Evolutionary conservation across 805 yeast genomes (phyloP), one percentile per base, ranked within the genome.

Genomic region (Ogataea sp.): DNA sequence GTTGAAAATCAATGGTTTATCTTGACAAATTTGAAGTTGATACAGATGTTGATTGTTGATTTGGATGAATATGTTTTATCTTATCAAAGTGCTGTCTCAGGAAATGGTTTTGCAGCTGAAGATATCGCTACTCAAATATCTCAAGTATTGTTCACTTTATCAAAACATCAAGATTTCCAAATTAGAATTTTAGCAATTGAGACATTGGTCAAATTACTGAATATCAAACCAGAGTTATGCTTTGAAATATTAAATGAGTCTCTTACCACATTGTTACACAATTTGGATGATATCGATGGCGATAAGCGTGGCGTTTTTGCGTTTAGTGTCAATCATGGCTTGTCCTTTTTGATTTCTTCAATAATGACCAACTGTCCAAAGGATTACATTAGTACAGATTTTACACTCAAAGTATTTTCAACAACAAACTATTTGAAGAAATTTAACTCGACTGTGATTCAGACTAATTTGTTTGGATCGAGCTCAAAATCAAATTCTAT

Each of bases 121-220:
- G 57, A 50, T 28, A 40, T 60, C 14, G 58, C 59, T 9, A 43
- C 52, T 7, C 54, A 59, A 20, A 51, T 72, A 0, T 58, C 66
- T 26, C 39, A 48, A 1, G 56, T 55, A 17, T 43, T 74, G 2
- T 51, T 67, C 39, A 55, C 57, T 17, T 48, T 74, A 7, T 55
- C 68, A 27, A 53, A 61, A 7, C 58, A 65, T 31, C 59, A 61
- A 23, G 62, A 62, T 23, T 67, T 64, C 39, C 59, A 60, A 27
- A 50, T 70, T 6, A 62, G 80, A 41, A 56, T 68, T 5, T 55
- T 62, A 30, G 59, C 78, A 0, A 60, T 58, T 28, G 65, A 66
- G 31, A 52, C 45, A 47, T 61, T 50, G 49, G 64, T 44, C 23
- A 47, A 32, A 49, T 48, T 52, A 53, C 52, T 47, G 63, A 72